A percentile compares a stretch with the other conserved stretches of the same genome.
Evolutionary conservation across 1,284 basidiomycete species (phyloP).

Genomic region (Exobasidium rhododendri): DNA sequence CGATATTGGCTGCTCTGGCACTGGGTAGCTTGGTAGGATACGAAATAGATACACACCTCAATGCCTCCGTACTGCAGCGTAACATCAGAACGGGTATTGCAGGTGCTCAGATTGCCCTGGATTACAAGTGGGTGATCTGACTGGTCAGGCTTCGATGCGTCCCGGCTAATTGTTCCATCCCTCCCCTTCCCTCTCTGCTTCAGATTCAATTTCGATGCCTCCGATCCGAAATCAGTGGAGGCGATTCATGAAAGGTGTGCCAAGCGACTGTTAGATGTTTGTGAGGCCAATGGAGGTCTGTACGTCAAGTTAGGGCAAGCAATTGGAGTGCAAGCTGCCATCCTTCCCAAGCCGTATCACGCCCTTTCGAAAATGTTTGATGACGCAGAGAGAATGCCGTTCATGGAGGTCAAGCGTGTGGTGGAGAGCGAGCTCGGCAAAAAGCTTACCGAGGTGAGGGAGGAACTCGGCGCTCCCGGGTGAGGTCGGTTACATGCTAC

Average conservation of each 20-base stretch:
- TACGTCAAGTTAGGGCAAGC: slow-evolving; percentile 48
- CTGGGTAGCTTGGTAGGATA: slow-evolving; percentile 5
- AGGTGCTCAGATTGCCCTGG: slow-evolving; percentile 37
- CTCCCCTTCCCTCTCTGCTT: neutral
- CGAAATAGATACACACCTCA: slow-evolving; percentile 11
- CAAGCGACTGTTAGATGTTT: slow-evolving; percentile 34
- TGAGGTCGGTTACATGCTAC: no score
- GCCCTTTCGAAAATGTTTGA: slow-evolving; percentile 44
- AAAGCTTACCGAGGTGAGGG: slow-evolving; percentile 26
- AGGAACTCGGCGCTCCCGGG: no score
- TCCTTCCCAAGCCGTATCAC: slow-evolving; percentile 46
- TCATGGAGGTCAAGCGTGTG: slow-evolving; percentile 31
- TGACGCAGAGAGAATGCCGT: slow-evolving; percentile 37
- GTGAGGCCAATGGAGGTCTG: slow-evolving; percentile 44
- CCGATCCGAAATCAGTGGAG: slow-evolving; percentile 33
- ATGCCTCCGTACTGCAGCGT: slow-evolving; percentile 22
- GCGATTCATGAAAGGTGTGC: slow-evolving; percentile 44
- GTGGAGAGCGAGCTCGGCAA: slow-evolving; percentile 34
- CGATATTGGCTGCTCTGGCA: neutral
- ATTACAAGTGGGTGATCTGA: slow-evolving; percentile 35
- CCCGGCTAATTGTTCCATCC: neutral
- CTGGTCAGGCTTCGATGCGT: slow-evolving; percentile 9
- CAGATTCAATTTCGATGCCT: slow-evolving; percentile 37
- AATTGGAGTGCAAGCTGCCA: slow-evolving; percentile 38
- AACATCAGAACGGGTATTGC: slow-evolving; percentile 36